These are phyloP conservation scores for Lasiodiplodia sp. DNA, from an alignment of 2,329 filamentous ascomycete genomes.

Conservation along the genomic window DNA sequence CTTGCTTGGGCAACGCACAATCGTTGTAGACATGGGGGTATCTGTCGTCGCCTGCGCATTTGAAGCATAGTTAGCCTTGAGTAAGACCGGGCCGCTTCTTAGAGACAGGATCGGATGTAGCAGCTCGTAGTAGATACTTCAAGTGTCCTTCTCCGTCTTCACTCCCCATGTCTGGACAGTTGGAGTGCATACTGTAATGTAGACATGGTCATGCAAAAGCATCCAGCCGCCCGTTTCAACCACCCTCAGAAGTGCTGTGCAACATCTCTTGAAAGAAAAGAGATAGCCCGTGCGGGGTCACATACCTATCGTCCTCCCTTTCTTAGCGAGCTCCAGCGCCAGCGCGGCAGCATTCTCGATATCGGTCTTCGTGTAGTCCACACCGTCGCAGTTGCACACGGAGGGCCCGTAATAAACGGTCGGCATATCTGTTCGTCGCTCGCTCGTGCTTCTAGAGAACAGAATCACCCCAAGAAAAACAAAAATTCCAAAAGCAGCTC, in stretches of 20 bases:
- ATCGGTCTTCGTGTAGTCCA: slow-evolving; percentile 34
- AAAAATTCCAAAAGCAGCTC: not conserved
- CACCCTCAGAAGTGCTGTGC: not conserved
- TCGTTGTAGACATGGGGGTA: slow-evolving; percentile 46
- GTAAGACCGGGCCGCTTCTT: no score
- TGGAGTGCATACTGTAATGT: no score
- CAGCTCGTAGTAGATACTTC: not conserved
- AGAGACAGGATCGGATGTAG: no score
- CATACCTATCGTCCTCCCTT: slow-evolving; percentile 32
- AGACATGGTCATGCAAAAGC: no score
- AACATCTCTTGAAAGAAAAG: not conserved
- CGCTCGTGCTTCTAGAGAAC: not conserved
- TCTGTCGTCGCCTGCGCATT: slow-evolving; percentile 35
- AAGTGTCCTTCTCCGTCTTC: not conserved
- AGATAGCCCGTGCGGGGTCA: not conserved
- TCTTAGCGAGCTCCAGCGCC: slow-evolving; percentile 37
- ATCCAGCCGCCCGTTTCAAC: not conserved
- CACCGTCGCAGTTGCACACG: slow-evolving; percentile 32
- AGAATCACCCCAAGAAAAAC: not conserved
- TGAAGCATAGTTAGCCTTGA: not conserved
- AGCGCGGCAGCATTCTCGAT: slow-evolving; percentile 38
- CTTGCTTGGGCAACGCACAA: slow-evolving; percentile 21
- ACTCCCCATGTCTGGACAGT: no score
- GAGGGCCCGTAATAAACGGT: slow-evolving; percentile 31
- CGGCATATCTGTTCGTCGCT: not conserved